phyloP scores from a whole-genome alignment of 345 rosid species.

The Erodium maritimum region DNA sequence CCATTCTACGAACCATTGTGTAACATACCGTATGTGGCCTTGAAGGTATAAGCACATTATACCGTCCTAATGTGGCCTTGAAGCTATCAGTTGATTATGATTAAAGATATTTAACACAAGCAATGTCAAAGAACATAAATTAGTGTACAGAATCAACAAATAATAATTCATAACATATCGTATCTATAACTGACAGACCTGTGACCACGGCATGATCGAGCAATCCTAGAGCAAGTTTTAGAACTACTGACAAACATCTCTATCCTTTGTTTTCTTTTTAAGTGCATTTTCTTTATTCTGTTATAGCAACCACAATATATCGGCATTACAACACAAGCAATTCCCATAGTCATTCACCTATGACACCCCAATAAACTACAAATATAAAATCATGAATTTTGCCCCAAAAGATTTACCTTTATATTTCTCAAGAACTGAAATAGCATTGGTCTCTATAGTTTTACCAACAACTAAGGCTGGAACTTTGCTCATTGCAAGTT shows the following conservation, averaged over 20 bases:
- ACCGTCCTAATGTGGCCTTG: too few relatives aligned
- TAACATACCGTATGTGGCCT: too few relatives aligned
- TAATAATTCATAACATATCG: not conserved
- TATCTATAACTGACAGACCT: conserved; percentile 12
- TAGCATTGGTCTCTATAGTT: conserved; percentile 35
- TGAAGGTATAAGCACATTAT: too few relatives aligned
- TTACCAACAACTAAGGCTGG: conserved; percentile 36
- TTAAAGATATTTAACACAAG: too few relatives aligned
- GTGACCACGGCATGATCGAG: conserved; percentile 59
- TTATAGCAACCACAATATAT: not conserved
- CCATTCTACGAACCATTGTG: too few relatives aligned
- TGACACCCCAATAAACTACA: not conserved
- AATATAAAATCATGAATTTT: not conserved
- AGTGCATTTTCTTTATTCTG: conserved; percentile 65
- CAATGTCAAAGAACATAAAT: too few relatives aligned
- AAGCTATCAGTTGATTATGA: too few relatives aligned
- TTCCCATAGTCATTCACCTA: not conserved
- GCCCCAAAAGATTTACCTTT: conserved; percentile 32
- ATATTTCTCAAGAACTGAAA: conserved; percentile 55
- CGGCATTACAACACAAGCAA: not conserved
- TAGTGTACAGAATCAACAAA: too few relatives aligned
- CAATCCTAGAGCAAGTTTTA: conserved; percentile 18
- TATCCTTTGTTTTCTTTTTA: conserved; percentile 40
- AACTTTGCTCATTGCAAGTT: conserved; percentile 44
- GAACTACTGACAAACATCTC: conserved; percentile 34